Percentiles rank a stretch among this genome's conserved stretches.
These are phyloP conservation scores for Magnolia kwangsiensis DNA, from an alignment of 164 flowering plant genomes.

Conservation along the genomic window DNA sequence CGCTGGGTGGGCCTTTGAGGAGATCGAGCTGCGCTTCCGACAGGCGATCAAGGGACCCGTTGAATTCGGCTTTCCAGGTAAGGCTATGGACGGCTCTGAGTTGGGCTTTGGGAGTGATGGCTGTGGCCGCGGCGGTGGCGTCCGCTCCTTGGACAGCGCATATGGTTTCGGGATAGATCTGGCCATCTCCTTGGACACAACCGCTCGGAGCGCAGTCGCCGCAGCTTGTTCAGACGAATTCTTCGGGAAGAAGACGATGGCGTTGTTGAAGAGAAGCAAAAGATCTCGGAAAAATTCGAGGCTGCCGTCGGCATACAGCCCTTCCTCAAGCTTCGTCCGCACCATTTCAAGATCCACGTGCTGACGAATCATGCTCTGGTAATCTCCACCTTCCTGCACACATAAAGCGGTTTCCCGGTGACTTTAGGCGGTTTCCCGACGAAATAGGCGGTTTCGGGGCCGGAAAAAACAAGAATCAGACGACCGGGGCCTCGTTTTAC, in stretches of 20 bases:
- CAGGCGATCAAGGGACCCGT: slow-evolving; percentile 10
- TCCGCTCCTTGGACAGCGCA: background rate
- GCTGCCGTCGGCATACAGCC: slow-evolving; percentile 34
- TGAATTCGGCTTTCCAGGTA: slow-evolving; percentile 4
- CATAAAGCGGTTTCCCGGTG: background rate
- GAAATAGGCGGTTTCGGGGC: too few relatives aligned
- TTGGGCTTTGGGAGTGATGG: background rate
- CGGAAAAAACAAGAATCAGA: too few relatives aligned
- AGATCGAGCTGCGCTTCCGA: slow-evolving; percentile 23
- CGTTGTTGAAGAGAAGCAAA: slow-evolving; percentile 62
- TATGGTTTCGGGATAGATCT: background rate
- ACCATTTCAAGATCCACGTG: slow-evolving; percentile 61
- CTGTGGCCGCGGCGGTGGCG: slow-evolving; percentile 7
- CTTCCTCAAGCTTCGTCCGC: slow-evolving; percentile 39
- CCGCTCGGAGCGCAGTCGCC: slow-evolving; percentile 43
- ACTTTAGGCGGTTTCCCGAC: too few relatives aligned
- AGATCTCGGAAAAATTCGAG: slow-evolving; percentile 55
- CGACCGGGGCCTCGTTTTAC: too few relatives aligned
- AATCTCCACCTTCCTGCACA: slow-evolving; percentile 44
- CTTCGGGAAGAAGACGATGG: slow-evolving; percentile 47
- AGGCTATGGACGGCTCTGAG: background rate
- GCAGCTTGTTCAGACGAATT: slow-evolving; percentile 41
- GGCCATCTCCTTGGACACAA: slow-evolving; percentile 38
- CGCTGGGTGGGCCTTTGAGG: slow-evolving; percentile 3
- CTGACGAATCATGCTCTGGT: slow-evolving; percentile 46